A percentile compares a stretch with the other conserved stretches of the same genome.
phyloP scores from a whole-genome alignment of 768 basidiomycete species.

The Hygrophoropsis aurantiaca region DNA sequence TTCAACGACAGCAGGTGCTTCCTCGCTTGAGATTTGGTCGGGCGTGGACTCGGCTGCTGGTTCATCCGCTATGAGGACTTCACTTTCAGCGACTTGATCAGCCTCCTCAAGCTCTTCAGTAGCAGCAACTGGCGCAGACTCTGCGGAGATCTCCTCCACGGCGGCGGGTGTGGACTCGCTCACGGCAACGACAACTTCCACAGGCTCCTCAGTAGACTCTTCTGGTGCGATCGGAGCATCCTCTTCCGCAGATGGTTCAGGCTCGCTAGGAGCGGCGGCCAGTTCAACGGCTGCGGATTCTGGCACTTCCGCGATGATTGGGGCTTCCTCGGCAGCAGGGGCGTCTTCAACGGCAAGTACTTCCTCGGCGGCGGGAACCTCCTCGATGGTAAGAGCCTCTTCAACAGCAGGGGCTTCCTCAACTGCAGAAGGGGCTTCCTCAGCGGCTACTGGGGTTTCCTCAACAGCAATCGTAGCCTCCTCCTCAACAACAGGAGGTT shows the following conservation, averaged over 20 bases:
- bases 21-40: neutral
- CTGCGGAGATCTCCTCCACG: neutral
- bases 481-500: slow-evolving; percentile 6
- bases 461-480: slow-evolving; percentile 8
- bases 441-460: slow-evolving; percentile 7
- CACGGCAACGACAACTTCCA: neutral
- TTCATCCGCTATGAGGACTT: neutral
- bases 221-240: no score
- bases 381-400: slow-evolving; percentile 14
- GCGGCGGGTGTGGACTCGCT: neutral
- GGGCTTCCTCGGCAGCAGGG: no score
- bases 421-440: slow-evolving; percentile 12
- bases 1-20: neutral
- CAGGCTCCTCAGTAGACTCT: slow-evolving; percentile 5
- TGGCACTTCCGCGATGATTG: no score
- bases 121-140: neutral
- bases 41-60: neutral
- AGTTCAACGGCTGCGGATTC: slow-evolving; percentile 1
- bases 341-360: slow-evolving; percentile 3
- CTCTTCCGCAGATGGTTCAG: no score
- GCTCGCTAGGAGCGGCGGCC: slow-evolving; percentile 3
- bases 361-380: slow-evolving; percentile 12
- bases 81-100: neutral
- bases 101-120: slow-evolving; percentile 2
- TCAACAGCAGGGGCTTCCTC: slow-evolving; percentile 15